These are phyloP conservation scores for Hyphopichia homilentoma DNA, from an alignment of 805 yeast species.

Conservation along the genomic window DNA sequence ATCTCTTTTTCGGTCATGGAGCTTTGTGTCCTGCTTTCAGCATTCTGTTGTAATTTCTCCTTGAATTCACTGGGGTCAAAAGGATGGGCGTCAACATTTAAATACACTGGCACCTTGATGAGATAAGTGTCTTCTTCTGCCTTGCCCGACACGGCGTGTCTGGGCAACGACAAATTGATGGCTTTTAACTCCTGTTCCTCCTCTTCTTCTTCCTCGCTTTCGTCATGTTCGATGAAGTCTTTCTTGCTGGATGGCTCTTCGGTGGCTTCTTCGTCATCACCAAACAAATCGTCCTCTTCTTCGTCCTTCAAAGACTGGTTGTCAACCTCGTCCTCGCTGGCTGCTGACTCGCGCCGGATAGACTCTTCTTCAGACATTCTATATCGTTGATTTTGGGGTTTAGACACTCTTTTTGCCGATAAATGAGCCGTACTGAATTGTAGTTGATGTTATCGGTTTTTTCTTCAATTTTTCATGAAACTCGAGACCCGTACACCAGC, in stretches of 20 bases:
- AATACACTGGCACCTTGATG: conserved; percentile 76
- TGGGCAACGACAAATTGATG: conserved; percentile 40
- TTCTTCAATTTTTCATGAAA: too few species aligned
- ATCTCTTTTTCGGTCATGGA: conserved; percentile 40
- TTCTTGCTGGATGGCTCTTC: conserved; percentile 28
- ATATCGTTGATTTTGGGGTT: too few species aligned
- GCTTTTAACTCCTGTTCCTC: conserved; percentile 31
- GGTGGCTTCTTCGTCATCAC: conserved; percentile 22
- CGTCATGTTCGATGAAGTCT: conserved; percentile 20
- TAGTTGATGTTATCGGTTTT: too few species aligned
- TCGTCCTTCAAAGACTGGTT: conserved; percentile 34
- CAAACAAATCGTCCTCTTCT: conserved; percentile 19
- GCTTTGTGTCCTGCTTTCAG: conserved; percentile 21
- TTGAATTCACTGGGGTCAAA: conserved; percentile 74
- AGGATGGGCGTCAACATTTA: conserved; percentile 80
- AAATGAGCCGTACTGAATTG: too few species aligned
- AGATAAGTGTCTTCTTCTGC: conserved; percentile 36
- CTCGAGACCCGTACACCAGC: too few species aligned
- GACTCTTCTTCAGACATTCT: conserved; percentile 25
- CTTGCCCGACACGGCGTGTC: conserved; percentile 42
- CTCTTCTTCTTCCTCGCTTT: conserved; percentile 30
- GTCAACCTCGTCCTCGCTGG: conserved; percentile 25
- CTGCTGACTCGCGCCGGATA: conserved; percentile 10
- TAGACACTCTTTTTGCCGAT: too few species aligned
- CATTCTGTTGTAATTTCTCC: conserved; percentile 41